Conservation (phyloP, 768 basidiomycete species). For the Postia placenta region DNA sequence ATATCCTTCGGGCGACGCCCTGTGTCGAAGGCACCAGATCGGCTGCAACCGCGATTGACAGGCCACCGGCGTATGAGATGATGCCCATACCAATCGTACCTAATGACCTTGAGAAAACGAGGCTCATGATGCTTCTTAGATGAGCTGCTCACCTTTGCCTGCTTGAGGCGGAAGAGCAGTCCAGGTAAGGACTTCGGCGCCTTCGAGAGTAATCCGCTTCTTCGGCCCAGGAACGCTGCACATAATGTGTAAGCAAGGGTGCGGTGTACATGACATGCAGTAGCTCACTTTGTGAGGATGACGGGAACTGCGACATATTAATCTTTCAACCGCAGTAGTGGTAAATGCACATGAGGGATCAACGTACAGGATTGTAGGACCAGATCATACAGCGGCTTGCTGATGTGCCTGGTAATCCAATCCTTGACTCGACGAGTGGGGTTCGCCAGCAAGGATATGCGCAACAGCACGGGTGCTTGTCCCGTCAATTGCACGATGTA, state of each 20-base stretch:
- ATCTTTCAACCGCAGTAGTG: neutral
- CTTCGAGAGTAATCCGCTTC: conserved; percentile 15
- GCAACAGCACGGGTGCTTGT: conserved; percentile 13
- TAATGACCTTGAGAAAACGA: neutral
- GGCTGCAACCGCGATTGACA: conserved; percentile 18
- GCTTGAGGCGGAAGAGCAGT: conserved; percentile 18
- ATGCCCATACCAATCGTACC: conserved; percentile 20
- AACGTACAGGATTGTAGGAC: conserved; percentile 15
- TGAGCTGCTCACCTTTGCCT: conserved; percentile 13
- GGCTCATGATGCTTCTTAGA: neutral
- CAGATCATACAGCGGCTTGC: conserved; percentile 12
- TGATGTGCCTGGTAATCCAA: conserved; percentile 5
- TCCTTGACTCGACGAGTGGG: neutral
- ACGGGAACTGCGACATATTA: conserved; percentile 11
- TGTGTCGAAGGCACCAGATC: conserved; percentile 13
- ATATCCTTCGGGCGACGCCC: conserved; percentile 16
- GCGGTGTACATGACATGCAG: neutral
- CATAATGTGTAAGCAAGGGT: neutral
- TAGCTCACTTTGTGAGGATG: conserved; percentile 14
- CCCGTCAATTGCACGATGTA: conserved; percentile 15
- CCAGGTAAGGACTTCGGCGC: conserved; percentile 16
- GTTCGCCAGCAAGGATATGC: conserved; percentile 15
- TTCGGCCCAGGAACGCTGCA: conserved; percentile 18
- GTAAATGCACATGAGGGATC: neutral
- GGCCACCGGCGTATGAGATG: conserved; percentile 20